A percentile compares a stretch with the other conserved stretches of the same genome.
Evolutionary conservation across 2,329 filamentous ascomycete genomes (phyloP).

Genomic region (Ascochyta koolunga): DNA sequence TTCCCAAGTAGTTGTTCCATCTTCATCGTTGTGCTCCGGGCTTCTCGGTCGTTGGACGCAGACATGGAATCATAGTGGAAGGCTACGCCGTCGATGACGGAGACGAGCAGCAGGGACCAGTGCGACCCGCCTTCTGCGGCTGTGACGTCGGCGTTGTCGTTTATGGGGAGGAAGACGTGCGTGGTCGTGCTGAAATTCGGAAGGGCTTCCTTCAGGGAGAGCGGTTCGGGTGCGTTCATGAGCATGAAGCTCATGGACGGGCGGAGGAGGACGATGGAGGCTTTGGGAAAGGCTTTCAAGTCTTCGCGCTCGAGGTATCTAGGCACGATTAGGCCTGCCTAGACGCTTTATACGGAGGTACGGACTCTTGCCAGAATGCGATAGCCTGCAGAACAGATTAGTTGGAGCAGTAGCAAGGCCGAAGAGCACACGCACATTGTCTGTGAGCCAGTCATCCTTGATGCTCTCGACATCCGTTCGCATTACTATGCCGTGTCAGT

Average conservation of each 20-base stretch:
- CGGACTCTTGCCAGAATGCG: conserved; percentile 94
- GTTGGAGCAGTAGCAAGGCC: not conserved
- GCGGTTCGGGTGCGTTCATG: conserved; percentile 70
- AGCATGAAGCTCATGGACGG: conserved; percentile 93
- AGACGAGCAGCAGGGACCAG: conserved; percentile 92
- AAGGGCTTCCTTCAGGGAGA: conserved; percentile 68
- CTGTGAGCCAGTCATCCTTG: conserved; percentile 93
- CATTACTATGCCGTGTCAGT: conserved; percentile 66
- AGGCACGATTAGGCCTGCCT: conserved; percentile 6
- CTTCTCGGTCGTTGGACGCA: conserved; percentile 76
- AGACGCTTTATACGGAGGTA: not conserved
- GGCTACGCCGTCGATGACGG: conserved; percentile 83
- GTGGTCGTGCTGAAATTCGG: conserved; percentile 81
- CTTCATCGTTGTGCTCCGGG: conserved; percentile 70
- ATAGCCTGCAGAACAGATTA: conserved; percentile 70
- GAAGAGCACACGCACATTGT: conserved; percentile 69
- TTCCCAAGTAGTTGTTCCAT: conserved; percentile 71
- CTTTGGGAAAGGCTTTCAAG: conserved; percentile 77
- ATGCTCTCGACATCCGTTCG: conserved; percentile 87
- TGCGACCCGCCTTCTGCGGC: conserved; percentile 90
- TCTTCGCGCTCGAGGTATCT: conserved; percentile 89
- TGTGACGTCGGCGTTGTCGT: conserved; percentile 80
- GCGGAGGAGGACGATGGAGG: conserved; percentile 86
- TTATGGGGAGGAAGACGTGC: conserved; percentile 95
- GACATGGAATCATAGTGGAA: conserved; percentile 96